These are phyloP conservation scores for Coemansia sp. DNA, from an alignment of 192 early-diverging fungal species.

Conservation along the genomic window DNA sequence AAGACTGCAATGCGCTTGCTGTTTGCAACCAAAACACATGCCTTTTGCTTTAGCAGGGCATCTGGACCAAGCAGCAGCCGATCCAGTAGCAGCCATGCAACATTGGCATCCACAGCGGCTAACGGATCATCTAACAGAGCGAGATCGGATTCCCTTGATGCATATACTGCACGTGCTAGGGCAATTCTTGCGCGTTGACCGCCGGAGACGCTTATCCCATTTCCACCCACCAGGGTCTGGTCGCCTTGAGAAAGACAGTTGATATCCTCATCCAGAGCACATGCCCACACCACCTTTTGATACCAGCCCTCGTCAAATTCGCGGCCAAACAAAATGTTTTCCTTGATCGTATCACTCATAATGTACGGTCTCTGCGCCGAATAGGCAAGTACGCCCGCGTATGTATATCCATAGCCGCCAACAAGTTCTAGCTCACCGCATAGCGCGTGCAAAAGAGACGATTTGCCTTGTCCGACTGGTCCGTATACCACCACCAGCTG, in stretches of 20 bases:
- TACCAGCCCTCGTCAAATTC: constrained; percentile 50
- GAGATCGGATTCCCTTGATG: constrained; percentile 60
- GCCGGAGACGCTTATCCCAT: constrained; percentile 51
- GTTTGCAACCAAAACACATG: constrained; percentile 75
- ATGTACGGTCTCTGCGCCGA: constrained; percentile 81
- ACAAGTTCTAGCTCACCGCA: constrained; percentile 49
- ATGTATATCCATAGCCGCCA: constrained; percentile 24
- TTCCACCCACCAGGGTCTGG: constrained; percentile 24
- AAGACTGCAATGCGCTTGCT: background rate
- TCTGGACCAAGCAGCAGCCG: constrained; percentile 40
- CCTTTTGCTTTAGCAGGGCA: constrained; percentile 62
- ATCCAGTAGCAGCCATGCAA: constrained; percentile 63
- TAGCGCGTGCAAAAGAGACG: constrained; percentile 60
- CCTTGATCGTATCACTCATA: constrained; percentile 64
- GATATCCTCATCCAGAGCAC: constrained; percentile 59
- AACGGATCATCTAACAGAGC: constrained; percentile 81
- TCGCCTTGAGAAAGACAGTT: constrained; percentile 48
- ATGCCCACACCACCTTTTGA: constrained; percentile 51
- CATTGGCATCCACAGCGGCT: constrained; percentile 73
- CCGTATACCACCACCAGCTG: constrained; percentile 57
- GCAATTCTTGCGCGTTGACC: constrained; percentile 85
- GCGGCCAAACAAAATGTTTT: constrained; percentile 69
- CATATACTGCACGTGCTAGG: constrained; percentile 74
- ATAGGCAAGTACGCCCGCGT: constrained; percentile 60
- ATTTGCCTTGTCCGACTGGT: constrained; percentile 63